Base-by-base conservation (phyloP, 352 stramenopile genomes). In the Phytophthora pluvialis region DNA sequence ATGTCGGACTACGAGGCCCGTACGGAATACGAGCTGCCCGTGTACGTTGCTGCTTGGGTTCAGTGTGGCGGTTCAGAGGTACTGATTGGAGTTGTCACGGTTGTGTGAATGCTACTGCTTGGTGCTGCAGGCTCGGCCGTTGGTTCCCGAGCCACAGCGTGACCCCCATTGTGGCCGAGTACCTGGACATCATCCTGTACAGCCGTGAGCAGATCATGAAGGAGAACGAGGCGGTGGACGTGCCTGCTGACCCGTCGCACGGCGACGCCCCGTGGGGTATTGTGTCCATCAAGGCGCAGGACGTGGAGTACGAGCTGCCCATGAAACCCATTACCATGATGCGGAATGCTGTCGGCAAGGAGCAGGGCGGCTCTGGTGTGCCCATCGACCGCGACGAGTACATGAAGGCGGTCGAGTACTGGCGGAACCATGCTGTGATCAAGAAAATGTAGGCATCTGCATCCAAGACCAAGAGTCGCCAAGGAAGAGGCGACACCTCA, bases 291-390 rank as follows among this genome's bases (percentile, higher is more conserved):
- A 99, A 99, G 78, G 91, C 97, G 32, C 97, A 99, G 77, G 91
- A 98, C 70, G 90, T 98, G 8, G 83, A 97, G 64, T 69, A 93
- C 58, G 97, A 99, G 71, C 79, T 99, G 31, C 97, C 97, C 28
- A 99, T 99, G 97, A 97, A 97, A 61, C 97, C 97, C 5, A 99
- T 99, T 74, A 99, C 97, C 11, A 91, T 98, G 69, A 98, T 99
- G 94, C 81, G 97, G 38, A 99, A 99, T 83, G 94, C 97, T 43
- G 75, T 99, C n/a, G 97, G 97, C 35, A 97, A 98, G 72, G 94
- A 98, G 29, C 79, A 99, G 66, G 97, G 90, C 31, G 90, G 90
- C 29, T 95, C 86, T 9, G 90, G 90, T 32, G 90, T 97, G 8
- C 81, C 80, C 12, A 70, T 97, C n/a, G 68, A 93, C 53, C 83